Evolutionary conservation across 2,329 filamentous ascomycete genomes (phyloP), one percentile per base, ranked within the genome.

Genomic region (Leptographium wingfieldii): DNA sequence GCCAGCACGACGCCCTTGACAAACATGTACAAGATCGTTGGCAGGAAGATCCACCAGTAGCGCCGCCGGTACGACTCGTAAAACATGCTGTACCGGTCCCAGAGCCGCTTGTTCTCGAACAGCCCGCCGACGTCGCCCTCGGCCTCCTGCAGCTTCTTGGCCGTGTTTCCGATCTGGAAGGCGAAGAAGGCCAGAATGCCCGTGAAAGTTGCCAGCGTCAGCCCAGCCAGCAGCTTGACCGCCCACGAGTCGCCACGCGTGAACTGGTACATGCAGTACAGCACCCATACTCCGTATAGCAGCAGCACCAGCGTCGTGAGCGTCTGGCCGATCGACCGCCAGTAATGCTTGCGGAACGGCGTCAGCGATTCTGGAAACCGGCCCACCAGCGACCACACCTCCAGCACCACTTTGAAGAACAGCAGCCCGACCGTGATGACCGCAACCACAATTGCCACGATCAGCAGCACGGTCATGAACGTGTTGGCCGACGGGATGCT

Each of bases 21-120:
- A 69, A 96, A 91, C 77, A 92, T 88, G 77, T 97, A 97, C 64
- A 91, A 63, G 68, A 97, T 96, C 63, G 82, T 78, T 0, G 94
- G 94, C 16, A 97, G 80, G 70, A 99, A 97, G 29, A 96, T 74
- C 92, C 92, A 97, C 94, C 94, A 99, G 77, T 92, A 96, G 67
- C 86, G 84, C 73, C 88, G 90, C 76, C 90, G 91, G 79, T 96
- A 97, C 67, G 86, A 87, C 68, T 97, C 94, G 77, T 99, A 99
- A 76, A 99, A 97, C 63, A 96, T 80, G 68, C 89, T 94, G 80
- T 99, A 99, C 76, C 94, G 95, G 71, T 90, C 80, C 92, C 94
- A 96, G 49, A 87, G 85, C 61, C 87, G 82, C 77, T 94, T 95
- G 74, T 97, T 81, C 62, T 96, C 88, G 72, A 91, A 97, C 10